Conservation (phyloP, 2,329 filamentous ascomycete genomes). For the Aspergillus pseudotamarii region DNA sequence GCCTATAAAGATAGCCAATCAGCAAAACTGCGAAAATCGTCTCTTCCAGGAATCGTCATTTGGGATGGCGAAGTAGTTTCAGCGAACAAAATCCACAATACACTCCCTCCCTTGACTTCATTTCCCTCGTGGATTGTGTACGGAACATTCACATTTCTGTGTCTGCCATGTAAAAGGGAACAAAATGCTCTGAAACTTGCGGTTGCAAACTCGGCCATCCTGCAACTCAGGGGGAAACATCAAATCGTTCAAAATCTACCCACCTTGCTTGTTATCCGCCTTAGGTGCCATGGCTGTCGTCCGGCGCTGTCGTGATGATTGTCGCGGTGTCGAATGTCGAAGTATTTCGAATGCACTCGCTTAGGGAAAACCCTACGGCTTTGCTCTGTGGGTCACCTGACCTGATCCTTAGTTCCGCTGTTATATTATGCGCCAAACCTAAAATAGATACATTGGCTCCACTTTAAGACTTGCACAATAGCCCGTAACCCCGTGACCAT, state of each 20-base stretch:
- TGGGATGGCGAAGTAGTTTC: neutral
- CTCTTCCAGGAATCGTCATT: neutral
- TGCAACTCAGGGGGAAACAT: conserved; percentile 41
- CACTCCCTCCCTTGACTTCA: neutral
- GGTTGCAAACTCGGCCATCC: conserved; percentile 19
- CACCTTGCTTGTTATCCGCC: conserved; percentile 52
- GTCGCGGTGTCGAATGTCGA: conserved; percentile 46
- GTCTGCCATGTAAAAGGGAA: conserved; percentile 4
- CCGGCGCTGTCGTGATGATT: conserved; percentile 47
- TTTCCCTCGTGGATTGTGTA: neutral
- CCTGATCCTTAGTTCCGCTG: conserved; percentile 18
- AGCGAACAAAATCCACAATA: neutral
- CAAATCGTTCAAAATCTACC: conserved; percentile 23
- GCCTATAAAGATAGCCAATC: conserved; percentile 32
- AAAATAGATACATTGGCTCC: neutral
- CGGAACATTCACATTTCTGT: neutral
- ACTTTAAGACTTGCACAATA: neutral
- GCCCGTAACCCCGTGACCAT: neutral
- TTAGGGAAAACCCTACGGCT: conserved; percentile 44
- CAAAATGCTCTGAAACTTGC: conserved; percentile 25
- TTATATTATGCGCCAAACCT: conserved; percentile 13
- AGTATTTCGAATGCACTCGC: conserved; percentile 43
- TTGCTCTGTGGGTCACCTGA: conserved; percentile 43
- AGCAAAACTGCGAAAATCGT: conserved; percentile 1
- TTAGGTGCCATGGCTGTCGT: conserved; percentile 53